phyloP scores from a whole-genome alignment of 495 filamentous ascomycete genomes.

The Penicillium silybi region DNA sequence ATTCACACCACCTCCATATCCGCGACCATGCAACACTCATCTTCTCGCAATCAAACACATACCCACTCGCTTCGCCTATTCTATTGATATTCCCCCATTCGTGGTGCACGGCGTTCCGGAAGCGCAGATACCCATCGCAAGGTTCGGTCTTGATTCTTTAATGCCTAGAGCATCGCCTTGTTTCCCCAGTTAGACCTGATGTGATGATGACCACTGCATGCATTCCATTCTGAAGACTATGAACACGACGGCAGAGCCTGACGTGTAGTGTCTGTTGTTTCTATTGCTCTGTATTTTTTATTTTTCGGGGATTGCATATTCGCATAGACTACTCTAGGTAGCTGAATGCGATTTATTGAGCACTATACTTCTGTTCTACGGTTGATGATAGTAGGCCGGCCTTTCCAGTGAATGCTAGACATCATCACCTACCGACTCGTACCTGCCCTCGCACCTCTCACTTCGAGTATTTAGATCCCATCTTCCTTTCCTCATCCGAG shows the following conservation, averaged over 20 bases:
- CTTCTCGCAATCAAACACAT: neutral
- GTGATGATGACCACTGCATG: neutral
- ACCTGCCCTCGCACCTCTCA: too few relatives aligned
- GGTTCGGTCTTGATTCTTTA: neutral
- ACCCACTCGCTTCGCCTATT: neutral
- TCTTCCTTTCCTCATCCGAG: too few relatives aligned
- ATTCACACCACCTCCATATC: neutral
- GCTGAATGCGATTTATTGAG: too few relatives aligned
- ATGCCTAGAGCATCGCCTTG: neutral
- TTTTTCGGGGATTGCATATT: neutral
- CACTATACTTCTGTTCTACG: too few relatives aligned
- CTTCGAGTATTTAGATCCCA: too few relatives aligned
- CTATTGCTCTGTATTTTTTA: neutral
- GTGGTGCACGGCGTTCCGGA: conserved; percentile 2
- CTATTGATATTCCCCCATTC: neutral
- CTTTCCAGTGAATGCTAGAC: too few relatives aligned
- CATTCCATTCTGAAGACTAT: neutral
- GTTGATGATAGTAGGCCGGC: too few relatives aligned
- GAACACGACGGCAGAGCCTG: neutral
- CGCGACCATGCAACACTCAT: neutral
- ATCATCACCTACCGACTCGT: too few relatives aligned
- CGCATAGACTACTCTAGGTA: too few relatives aligned
- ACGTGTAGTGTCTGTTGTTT: neutral
- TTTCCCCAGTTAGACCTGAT: neutral
- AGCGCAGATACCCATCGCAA: conserved; percentile 6